Evolutionary conservation across 805 yeast species (phyloP), one percentile per base, ranked within the genome.

Genomic region (Suhomyces xylopsoci): DNA sequence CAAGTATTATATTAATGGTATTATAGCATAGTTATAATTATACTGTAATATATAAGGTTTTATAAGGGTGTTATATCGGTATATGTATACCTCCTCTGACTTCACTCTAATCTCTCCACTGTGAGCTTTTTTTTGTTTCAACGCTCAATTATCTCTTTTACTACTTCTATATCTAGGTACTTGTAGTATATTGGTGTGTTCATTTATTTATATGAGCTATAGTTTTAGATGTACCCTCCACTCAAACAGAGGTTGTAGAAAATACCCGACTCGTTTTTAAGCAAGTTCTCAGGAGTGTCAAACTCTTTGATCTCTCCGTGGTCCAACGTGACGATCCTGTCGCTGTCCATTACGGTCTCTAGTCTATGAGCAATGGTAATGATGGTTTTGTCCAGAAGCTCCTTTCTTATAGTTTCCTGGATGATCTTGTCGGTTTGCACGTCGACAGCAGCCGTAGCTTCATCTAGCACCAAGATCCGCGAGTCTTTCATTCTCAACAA

Each of bases 281-380:
- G 63, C 52, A 85, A 66, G 36, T 66, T 71, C 8, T 66, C 65
- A 0, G 96, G 96, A 1, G 84, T 59, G 55, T 87, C 97, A 68
- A 88, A 88, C 68, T 91, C 97, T 45, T 78, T 80, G 17, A 90
- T 80, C 60, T 78, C 77, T 15, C 97, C 97, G 28, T 77, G 77
- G 47, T 87, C 90, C 57, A 91, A 71, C 3, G 88, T 90, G 30
- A 90, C 74, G 38, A 91, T 86, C 51, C 81, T 80, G 66, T 91
- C 97, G 59, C 87, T 83, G 62, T 91, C 96, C 83, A 91, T 71
- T 47, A 91, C 87, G 0, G 97, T 90, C 62, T 91, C 92, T 52
- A 91, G 75, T 58, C 97, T 79, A 67, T 91, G 97, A 0, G 97
- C 97, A 63, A 91, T 91, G 0, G 97, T 90, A 55, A 91, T 69